Evolutionary conservation across 2,329 filamentous ascomycete species (phyloP).

Genomic region (Botrytis pseudocinerea): DNA sequence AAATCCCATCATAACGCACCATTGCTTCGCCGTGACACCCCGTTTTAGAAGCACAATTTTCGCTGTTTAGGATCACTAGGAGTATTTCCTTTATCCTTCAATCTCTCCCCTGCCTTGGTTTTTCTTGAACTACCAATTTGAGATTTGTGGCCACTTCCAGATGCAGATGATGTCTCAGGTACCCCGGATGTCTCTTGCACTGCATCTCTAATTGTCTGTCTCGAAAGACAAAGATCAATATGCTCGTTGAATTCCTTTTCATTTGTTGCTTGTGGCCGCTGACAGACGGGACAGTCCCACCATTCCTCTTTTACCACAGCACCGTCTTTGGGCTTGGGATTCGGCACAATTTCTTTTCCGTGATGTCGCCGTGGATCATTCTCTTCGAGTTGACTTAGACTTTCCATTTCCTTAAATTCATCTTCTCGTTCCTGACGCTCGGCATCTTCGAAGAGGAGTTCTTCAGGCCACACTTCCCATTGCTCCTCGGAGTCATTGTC

Average conservation of each 20-base stretch:
- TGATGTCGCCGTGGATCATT: slow-evolving; percentile 44
- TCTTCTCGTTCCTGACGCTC: slow-evolving; percentile 60
- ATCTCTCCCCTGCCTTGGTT: background rate
- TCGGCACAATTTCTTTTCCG: slow-evolving; percentile 54
- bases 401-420: slow-evolving; percentile 61
- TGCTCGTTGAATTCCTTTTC: slow-evolving; percentile 85
- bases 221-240: slow-evolving; percentile 87
- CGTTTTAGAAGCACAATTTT: slow-evolving; percentile 18
- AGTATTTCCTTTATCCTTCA: slow-evolving; percentile 13
- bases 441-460: slow-evolving; percentile 60
- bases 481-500: slow-evolving; percentile 48
- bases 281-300: slow-evolving; percentile 90
- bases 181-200: slow-evolving; percentile 54
- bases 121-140: slow-evolving; percentile 3
- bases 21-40: background rate
- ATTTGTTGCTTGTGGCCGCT: slow-evolving; percentile 70
- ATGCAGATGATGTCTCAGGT: background rate
- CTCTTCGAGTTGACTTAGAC: slow-evolving; percentile 53
- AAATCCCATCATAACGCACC: background rate
- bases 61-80: slow-evolving; percentile 23
- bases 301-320: slow-evolving; percentile 46
- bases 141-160: background rate
- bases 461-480: slow-evolving; percentile 70
- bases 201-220: slow-evolving; percentile 80
- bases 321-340: slow-evolving; percentile 41